Conservation (phyloP, 2,329 filamentous ascomycete species). For the Thermomyces lanuginosus region DNA sequence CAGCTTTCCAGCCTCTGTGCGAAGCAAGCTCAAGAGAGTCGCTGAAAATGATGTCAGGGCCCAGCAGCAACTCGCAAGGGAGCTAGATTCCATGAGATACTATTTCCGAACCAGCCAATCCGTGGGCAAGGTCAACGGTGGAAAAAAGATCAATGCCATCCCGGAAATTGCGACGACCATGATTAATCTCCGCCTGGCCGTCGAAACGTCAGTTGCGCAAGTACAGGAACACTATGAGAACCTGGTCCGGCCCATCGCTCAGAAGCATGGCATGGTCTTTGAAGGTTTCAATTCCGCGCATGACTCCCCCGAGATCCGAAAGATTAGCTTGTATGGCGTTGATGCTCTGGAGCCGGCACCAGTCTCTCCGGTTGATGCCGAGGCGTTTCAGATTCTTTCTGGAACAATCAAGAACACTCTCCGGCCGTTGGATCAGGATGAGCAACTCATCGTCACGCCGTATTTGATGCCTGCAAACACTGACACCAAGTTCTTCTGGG, state of each 20-base stretch:
- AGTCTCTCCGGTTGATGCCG: constrained; percentile 14
- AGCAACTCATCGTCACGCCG: constrained; percentile 35
- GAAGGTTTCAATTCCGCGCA: constrained; percentile 9
- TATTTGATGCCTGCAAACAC: constrained; percentile 37
- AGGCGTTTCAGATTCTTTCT: constrained; percentile 9
- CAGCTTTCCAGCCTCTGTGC: constrained; percentile 28
- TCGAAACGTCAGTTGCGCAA: constrained; percentile 34
- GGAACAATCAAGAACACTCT: constrained; percentile 9
- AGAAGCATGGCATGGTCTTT: constrained; percentile 25
- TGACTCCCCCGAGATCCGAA: constrained; percentile 5
- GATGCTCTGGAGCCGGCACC: constrained; percentile 16
- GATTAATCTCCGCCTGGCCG: constrained; percentile 42
- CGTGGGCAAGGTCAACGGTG: constrained; percentile 37
- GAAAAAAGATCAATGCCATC: constrained; percentile 42
- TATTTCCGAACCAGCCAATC: constrained; percentile 42
- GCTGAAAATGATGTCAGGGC: constrained; percentile 15
- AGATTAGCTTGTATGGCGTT: constrained; percentile 21
- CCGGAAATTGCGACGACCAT: constrained; percentile 37
- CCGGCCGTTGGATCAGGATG: constrained; percentile 18
- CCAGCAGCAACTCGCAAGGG: constrained; percentile 2
- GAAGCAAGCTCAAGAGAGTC: constrained; percentile 19
- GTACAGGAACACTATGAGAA: constrained; percentile 32
- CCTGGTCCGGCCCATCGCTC: constrained; percentile 31
- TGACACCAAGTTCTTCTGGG: constrained; percentile 38
- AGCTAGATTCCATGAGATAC: constrained; percentile 22